These are phyloP conservation scores for Ophiosphaerella herpotricha DNA, from an alignment of 2,329 filamentous ascomycete species.

Conservation along the genomic window DNA sequence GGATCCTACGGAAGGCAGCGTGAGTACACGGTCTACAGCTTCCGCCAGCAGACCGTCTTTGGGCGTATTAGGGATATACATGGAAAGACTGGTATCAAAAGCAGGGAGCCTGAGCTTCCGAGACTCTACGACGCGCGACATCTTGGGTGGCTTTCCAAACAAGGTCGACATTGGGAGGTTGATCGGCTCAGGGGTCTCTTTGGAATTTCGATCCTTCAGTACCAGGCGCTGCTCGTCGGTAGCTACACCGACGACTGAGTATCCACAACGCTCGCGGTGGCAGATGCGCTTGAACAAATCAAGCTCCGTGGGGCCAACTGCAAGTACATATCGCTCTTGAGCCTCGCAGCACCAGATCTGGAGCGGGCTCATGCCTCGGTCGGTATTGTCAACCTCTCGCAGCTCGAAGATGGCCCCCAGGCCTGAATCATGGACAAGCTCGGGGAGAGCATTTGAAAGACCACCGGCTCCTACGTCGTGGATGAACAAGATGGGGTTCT, in stretches of 20 bases:
- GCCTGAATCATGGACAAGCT: constrained; percentile 89
- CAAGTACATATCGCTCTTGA: constrained; percentile 92
- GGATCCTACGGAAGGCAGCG: constrained; percentile 88
- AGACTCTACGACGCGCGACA: constrained; percentile 74
- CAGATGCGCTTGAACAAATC: constrained; percentile 72
- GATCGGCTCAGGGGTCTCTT: constrained; percentile 75
- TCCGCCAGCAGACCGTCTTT: constrained; percentile 62
- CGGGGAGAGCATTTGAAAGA: constrained; percentile 80
- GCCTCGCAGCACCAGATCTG: constrained; percentile 99
- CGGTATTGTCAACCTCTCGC: constrained; percentile 89
- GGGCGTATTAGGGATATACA: constrained; percentile 64
- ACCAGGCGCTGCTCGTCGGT: constrained; percentile 74
- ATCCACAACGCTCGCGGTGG: constrained; percentile 86
- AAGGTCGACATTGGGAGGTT: constrained; percentile 87
- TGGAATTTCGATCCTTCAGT: constrained; percentile 79
- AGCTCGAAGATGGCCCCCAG: constrained; percentile 91
- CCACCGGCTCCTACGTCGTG: constrained; percentile 97
- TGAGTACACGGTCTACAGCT: constrained; percentile 80
- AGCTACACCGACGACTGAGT: constrained; percentile 86
- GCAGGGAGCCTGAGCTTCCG: constrained; percentile 68
- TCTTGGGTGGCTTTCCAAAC: constrained; percentile 85
- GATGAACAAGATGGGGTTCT: constrained; percentile 94
- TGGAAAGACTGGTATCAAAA: constrained; percentile 76
- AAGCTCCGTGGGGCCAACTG: constrained; percentile 79
- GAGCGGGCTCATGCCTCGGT: constrained; percentile 89